Conservation (phyloP, 352 stramenopile species). For the Phytophthora fragariaefolia region DNA sequence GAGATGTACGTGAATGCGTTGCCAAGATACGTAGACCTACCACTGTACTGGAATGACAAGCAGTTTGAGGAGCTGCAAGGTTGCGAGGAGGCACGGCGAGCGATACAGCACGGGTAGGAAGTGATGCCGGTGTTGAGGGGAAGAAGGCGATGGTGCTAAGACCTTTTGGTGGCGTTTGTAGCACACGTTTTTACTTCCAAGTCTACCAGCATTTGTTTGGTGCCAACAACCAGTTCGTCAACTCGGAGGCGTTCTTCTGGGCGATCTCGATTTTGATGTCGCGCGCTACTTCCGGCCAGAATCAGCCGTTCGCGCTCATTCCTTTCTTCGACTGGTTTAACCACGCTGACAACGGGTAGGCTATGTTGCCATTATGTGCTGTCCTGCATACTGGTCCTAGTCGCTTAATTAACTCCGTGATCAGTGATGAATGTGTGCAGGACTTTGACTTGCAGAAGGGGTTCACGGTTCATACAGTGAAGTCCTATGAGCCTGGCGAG, state of each 20-base stretch:
- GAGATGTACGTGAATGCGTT: constrained; percentile 70
- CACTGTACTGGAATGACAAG: constrained; percentile 70
- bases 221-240: constrained; percentile 55
- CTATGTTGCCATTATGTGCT: not conserved
- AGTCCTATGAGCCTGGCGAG: constrained; percentile 59
- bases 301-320: constrained; percentile 84
- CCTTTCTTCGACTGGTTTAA: constrained; percentile 92
- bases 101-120: constrained; percentile 70
- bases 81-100: constrained; percentile 61
- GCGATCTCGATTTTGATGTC: constrained; percentile 84
- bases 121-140: not conserved
- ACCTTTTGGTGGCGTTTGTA: constrained; percentile 26
- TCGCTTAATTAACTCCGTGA: not conserved
- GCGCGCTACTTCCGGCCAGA: constrained; percentile 71
- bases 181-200: constrained; percentile 66
- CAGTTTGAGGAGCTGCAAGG: constrained; percentile 70
- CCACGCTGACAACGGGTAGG: constrained; percentile 65
- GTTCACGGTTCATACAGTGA: constrained; percentile 72
- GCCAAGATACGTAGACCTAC: constrained; percentile 63
- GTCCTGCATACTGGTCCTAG: not conserved
- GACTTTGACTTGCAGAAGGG: constrained; percentile 59
- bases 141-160: constrained; percentile 1
- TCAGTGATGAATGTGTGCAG: constrained; percentile 72
- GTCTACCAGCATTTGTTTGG: constrained; percentile 82
- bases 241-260: constrained; percentile 77